Base-by-base conservation (phyloP, 1,284 basidiomycete genomes). In the Cutaneotrichosporon sp. region DNA sequence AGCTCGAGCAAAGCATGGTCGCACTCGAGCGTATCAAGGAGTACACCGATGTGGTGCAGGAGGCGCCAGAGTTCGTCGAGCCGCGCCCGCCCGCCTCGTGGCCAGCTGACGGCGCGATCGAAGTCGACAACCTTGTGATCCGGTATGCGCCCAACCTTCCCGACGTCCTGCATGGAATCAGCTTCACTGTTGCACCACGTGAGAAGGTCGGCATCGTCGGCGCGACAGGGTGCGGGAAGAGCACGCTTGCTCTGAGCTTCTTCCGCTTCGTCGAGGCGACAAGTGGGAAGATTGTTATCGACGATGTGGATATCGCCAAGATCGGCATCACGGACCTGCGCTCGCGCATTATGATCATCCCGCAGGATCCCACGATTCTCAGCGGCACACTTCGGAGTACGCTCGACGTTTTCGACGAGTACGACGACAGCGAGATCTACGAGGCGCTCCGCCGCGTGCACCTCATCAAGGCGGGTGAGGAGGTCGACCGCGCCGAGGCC, bases 201-300 rank as follows among this genome's bases (percentile, higher is more conserved):
- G 85, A 81, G 64, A 84, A 85, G 72, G 81, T 96, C 62, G 96
- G 94, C 26, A 89, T 97, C 65, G 85, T 97, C 5, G 94, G 92
- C 58, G 84, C 91, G 56, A 97, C 94, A 0, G 95, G 96, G 18
- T 81, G 82, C 66, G 84, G 84, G 55, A 85, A 86, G 74, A 90
- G 88, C 63, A 97, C 93, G 1, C 85, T 97, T 18, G 93, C 93
- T 0, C 83, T 97, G 31, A 91, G 90, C 22, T 93, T 97, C 84
- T 97, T 98, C 88, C 88, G 97, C 59, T 96, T 97, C 73, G 91
- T 96, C 26, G 93, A 97, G 73, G 89, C 93, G 0, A 87, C 88
- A 0, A 85, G 88, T 72, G 93, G 93, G 2, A 82, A 83, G 6
- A 97, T 99, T 63, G 62, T 88, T 22, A 86, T 99, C 57, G 96